phyloP scores from a whole-genome alignment of 78 protist genomes.

The Guillardia theta region DNA sequence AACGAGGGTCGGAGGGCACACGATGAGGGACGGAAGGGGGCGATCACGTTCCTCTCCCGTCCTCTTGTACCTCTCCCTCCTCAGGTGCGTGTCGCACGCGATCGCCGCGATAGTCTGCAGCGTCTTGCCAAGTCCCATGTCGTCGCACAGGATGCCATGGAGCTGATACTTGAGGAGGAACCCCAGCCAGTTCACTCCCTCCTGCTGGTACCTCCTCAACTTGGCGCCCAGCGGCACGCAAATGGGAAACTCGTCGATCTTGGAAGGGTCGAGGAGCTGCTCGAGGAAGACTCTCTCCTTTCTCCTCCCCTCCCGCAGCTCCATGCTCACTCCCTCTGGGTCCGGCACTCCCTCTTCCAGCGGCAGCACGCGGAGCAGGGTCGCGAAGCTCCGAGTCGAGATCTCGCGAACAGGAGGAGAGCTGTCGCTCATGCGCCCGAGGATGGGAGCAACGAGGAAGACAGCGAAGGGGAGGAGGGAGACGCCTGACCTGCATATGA shows the following conservation, averaged over 20 bases:
- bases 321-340: constrained; percentile 47
- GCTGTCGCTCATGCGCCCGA: not conserved
- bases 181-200: constrained; percentile 90
- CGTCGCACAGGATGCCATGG: constrained; percentile 84
- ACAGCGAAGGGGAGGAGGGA: constrained; percentile 21
- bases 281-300: constrained; percentile 47
- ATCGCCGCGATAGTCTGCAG: constrained; percentile 80
- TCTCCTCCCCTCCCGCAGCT: not conserved
- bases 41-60: not conserved
- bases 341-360: constrained; percentile 45
- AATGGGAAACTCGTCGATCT: not conserved
- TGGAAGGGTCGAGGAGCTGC: constrained; percentile 56
- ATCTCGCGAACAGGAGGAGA: not conserved
- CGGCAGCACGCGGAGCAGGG: constrained; percentile 47
- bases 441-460: not conserved
- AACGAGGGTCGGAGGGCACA: constrained; percentile 91
- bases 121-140: constrained; percentile 95
- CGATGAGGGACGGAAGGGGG: constrained; percentile 74
- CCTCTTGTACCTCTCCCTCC: not conserved
- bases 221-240: not conserved
- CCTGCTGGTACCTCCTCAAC: constrained; percentile 80
- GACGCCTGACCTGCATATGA: not conserved
- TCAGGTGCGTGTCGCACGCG: not conserved
- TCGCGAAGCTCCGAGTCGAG: constrained; percentile 41
- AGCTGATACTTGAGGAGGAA: constrained; percentile 68